Base-by-base conservation (phyloP, 305 asterid genomes). In the Fraxinus floribunda region DNA sequence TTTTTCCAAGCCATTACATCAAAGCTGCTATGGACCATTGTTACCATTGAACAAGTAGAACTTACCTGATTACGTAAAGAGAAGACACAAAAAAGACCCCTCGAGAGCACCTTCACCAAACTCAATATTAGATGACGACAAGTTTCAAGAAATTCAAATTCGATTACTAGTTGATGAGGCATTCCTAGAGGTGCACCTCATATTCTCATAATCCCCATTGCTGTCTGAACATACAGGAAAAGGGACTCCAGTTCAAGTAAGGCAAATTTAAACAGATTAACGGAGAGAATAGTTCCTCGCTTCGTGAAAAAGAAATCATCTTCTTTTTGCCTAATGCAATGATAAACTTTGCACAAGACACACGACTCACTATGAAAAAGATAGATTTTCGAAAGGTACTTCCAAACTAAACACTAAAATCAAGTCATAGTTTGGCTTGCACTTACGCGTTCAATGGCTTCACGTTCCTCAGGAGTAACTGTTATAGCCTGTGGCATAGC, bases 401-500 rank as follows among this genome's bases (percentile, higher is more conserved):
- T 30, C 72, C 34, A 8, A 62, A 13, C 30, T 62, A 9, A 62
- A 62, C 72, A 62, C 34, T 62, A 24, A 20, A 11, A 29, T 68
- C 35, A 29, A 68, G 39, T 68, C 75, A 68, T 32, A 4, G 38
- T 68, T 68, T 13, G 36, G 75, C 75, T 16, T 32, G 75, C 18
- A 77, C 93, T 86, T 86, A 93, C 98, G 85, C 97, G 88, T 75
- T 86, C 94, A 30, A 95, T 91, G 64, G 98, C 93, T 78, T 92
- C 98, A 62, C 90, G 91, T 77, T 95, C 98, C 84, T 91, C 97
- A 0, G 94, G 94, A 35, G 98, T 92, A 77, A 95, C 94, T 71
- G 85, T 64, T 74, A 94, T 36, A 75, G 97, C 83, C 86, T 92
- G 95, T 8, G 95, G 97, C 92, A 89, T 88, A 46, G 90, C 94